Conservation (phyloP, 495 filamentous ascomycete species). For the Hypoxylon fragiforme region DNA sequence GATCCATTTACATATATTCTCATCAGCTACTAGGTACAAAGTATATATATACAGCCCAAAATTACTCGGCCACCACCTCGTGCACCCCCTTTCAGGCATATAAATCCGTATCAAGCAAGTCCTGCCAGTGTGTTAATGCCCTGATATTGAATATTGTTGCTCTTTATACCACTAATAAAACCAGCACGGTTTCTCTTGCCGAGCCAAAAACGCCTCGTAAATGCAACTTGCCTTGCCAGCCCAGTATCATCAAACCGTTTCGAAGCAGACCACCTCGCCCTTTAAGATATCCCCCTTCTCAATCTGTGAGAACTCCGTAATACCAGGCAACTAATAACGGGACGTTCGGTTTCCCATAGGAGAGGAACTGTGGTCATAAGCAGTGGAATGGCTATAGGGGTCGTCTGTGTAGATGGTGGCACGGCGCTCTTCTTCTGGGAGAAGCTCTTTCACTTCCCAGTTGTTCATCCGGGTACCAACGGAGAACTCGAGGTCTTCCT, state of each 20-base stretch:
- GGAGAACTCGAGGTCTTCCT: conserved; percentile 96
- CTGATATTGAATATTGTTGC: conserved; percentile 22
- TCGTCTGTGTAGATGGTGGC: conserved; percentile 75
- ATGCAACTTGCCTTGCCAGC: conserved; percentile 14
- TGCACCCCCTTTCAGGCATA: conserved; percentile 1
- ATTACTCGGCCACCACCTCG: background rate
- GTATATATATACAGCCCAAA: conserved; percentile 11
- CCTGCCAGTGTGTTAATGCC: conserved; percentile 18
- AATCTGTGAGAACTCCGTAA: conserved; percentile 14
- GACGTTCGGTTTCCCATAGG: conserved; percentile 44
- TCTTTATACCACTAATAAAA: conserved; percentile 13
- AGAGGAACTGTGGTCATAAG: conserved; percentile 49
- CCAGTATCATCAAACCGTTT: conserved; percentile 8
- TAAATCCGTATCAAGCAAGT: conserved; percentile 5
- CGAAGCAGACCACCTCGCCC: conserved; percentile 9
- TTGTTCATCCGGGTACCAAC: conserved; percentile 93
- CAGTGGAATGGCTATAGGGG: conserved; percentile 47
- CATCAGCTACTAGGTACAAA: conserved; percentile 17
- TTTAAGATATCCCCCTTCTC: conserved; percentile 9
- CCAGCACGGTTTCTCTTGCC: conserved; percentile 3
- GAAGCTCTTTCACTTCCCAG: conserved; percentile 96
- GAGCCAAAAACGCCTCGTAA: conserved; percentile 28
- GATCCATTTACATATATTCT: conserved; percentile 8
- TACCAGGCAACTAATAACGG: conserved; percentile 36
- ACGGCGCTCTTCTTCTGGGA: conserved; percentile 86